These are phyloP conservation scores for Macrotyloma uniflorum DNA, from an alignment of 306 rosid genomes.

Conservation along the genomic window DNA sequence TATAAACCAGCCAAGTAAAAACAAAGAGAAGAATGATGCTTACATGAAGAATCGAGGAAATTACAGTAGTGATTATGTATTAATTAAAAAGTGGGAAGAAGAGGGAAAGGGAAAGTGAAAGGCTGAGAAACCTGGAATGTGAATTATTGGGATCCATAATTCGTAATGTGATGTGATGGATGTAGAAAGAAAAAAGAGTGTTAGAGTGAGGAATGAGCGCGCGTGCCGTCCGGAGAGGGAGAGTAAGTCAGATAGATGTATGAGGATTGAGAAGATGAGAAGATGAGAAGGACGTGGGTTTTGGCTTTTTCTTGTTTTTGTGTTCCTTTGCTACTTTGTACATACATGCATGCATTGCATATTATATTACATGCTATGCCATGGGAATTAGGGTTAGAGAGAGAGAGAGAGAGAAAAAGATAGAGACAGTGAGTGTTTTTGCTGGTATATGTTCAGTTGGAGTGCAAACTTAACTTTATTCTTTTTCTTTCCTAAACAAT, in stretches of 20 bases:
- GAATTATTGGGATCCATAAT: conserved; percentile 36
- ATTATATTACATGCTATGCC: background rate
- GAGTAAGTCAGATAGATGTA: background rate
- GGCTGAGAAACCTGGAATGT: background rate
- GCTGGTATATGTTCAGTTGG: background rate
- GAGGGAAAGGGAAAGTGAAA: conserved; percentile 31
- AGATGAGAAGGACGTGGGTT: background rate
- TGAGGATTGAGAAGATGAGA: background rate
- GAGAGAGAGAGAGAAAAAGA: background rate
- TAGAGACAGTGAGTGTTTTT: background rate
- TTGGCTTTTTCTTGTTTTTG: conserved; percentile 12
- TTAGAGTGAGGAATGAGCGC: conserved; percentile 28
- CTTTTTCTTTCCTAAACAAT: background rate
- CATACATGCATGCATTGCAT: no score
- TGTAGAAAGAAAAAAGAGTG: background rate
- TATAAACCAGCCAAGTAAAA: background rate
- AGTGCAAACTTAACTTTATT: conserved; percentile 7
- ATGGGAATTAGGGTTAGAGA: background rate
- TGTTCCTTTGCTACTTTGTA: background rate
- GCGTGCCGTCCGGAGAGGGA: conserved; percentile 80
- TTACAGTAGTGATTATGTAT: background rate
- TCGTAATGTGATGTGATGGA: conserved; percentile 18
- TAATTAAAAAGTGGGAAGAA: background rate
- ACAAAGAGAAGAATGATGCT: background rate
- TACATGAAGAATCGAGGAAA: background rate